These are phyloP conservation scores for Amanita rimosa DNA, from an alignment of 768 basidiomycete genomes.

Conservation along the genomic window DNA sequence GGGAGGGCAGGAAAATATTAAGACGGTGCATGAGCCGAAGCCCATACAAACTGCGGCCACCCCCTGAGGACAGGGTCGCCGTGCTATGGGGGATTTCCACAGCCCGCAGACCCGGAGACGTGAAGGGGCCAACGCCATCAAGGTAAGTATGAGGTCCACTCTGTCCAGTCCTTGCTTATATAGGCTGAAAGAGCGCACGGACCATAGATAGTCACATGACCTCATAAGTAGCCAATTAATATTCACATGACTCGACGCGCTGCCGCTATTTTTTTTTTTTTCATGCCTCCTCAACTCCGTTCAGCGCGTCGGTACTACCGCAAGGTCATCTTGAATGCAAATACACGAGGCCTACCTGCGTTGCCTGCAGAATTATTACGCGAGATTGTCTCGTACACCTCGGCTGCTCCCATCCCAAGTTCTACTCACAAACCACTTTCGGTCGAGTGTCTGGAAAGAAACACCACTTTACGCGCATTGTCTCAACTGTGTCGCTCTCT, in stretches of 20 bases:
- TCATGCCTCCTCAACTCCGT: neutral
- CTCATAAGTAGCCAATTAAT: too few relatives aligned
- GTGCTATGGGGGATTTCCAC: conserved; percentile 37
- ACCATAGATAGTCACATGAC: conserved; percentile 4
- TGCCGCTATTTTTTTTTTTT: too few relatives aligned
- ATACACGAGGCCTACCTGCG: conserved; percentile 10
- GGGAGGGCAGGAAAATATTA: conserved; percentile 71
- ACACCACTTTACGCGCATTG: conserved; percentile 7
- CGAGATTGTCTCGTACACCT: conserved; percentile 14
- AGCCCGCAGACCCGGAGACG: conserved; percentile 28
- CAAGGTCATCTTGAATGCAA: too few relatives aligned
- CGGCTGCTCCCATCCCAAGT: conserved; percentile 10
- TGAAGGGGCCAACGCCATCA: conserved; percentile 37
- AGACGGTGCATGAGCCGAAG: conserved; percentile 70
- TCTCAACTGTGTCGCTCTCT: conserved; percentile 13
- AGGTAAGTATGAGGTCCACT: conserved; percentile 29
- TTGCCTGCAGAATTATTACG: conserved; percentile 16
- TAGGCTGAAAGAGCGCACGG: conserved; percentile 11
- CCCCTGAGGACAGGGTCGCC: conserved; percentile 46
- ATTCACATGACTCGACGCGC: too few relatives aligned
- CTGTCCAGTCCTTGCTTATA: conserved; percentile 12
- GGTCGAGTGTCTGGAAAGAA: conserved; percentile 5
- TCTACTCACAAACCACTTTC: neutral
- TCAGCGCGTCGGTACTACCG: neutral
- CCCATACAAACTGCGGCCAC: conserved; percentile 46